phyloP scores from a whole-genome alignment of 2,329 filamentous ascomycete genomes.

The Aureobasidium lini region DNA sequence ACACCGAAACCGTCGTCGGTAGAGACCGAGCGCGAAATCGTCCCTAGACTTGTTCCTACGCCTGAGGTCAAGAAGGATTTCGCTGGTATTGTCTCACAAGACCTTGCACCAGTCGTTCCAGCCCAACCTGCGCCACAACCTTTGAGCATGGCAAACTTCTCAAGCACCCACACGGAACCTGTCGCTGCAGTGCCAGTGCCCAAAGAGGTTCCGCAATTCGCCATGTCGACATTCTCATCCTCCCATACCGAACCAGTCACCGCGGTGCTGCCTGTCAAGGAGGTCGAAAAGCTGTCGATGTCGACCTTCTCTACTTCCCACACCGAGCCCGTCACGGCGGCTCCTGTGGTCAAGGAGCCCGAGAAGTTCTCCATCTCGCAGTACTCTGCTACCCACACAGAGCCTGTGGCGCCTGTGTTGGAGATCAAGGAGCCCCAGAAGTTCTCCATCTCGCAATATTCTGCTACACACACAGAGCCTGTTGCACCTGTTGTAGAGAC shows the following conservation, averaged over 20 bases:
- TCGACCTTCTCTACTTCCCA: conserved; percentile 12
- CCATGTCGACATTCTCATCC: conserved; percentile 24
- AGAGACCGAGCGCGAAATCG: background rate
- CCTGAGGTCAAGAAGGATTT: conserved; percentile 18
- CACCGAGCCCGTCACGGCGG: conserved; percentile 3
- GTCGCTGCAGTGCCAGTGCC: conserved; percentile 2
- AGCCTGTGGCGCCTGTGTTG: background rate
- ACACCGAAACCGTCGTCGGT: background rate
- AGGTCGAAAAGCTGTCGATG: background rate
- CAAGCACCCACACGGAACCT: conserved; percentile 26
- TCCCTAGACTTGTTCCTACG: background rate
- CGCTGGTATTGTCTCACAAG: conserved; percentile 37
- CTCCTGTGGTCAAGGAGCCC: background rate
- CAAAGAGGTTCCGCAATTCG: conserved; percentile 6
- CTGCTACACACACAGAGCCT: conserved; percentile 1
- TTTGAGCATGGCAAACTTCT: conserved; percentile 22
- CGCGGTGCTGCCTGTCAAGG: background rate
- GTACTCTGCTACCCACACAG: background rate
- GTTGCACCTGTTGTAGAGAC: background rate
- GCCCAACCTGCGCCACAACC: background rate
- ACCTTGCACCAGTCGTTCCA: conserved; percentile 18
- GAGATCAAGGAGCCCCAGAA: background rate
- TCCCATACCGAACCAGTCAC: conserved; percentile 25
- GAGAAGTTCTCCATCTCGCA: background rate
- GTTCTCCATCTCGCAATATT: background rate